phyloP scores from a whole-genome alignment of 208 protist species.

The Trypanosomatidae sp. region DNA sequence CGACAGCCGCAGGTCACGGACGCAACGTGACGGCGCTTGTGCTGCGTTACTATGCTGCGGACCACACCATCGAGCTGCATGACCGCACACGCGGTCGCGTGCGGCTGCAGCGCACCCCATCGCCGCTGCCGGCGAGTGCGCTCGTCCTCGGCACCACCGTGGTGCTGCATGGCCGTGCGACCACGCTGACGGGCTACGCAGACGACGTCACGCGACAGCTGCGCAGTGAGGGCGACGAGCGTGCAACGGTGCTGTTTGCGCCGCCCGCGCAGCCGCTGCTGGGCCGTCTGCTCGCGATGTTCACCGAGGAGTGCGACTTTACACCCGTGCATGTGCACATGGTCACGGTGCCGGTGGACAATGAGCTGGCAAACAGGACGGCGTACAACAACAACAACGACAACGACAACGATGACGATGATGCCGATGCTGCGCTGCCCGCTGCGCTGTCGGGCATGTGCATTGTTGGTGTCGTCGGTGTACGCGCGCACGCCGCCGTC shows the following conservation, averaged over 20 bases:
- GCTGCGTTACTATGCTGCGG: slow-evolving; percentile 60
- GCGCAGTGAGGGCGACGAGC: slow-evolving; percentile 48
- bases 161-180: slow-evolving; percentile 47
- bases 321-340: slow-evolving; percentile 51
- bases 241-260: slow-evolving; percentile 44
- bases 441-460: slow-evolving; percentile 23
- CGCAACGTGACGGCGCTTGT: too few species aligned
- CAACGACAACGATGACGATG: too few species aligned
- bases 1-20: too few species aligned
- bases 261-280: slow-evolving; percentile 30
- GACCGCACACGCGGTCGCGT: slow-evolving; percentile 35
- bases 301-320: slow-evolving; percentile 73
- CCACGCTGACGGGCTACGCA: slow-evolving; percentile 49
- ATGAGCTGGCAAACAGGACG: neutral
- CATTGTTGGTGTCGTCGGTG: slow-evolving; percentile 26
- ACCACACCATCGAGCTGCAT: slow-evolving; percentile 58
- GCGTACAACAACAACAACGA: too few species aligned
- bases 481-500: slow-evolving; percentile 23
- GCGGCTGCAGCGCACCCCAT: slow-evolving; percentile 42
- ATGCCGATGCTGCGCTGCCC: too few species aligned
- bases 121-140: slow-evolving; percentile 15
- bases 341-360: slow-evolving; percentile 30
- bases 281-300: slow-evolving; percentile 53
- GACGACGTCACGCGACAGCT: slow-evolving; percentile 73
- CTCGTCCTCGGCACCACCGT: slow-evolving; percentile 51